Conservation (phyloP, 495 filamentous ascomycete genomes). For the Neurospora sp. region DNA sequence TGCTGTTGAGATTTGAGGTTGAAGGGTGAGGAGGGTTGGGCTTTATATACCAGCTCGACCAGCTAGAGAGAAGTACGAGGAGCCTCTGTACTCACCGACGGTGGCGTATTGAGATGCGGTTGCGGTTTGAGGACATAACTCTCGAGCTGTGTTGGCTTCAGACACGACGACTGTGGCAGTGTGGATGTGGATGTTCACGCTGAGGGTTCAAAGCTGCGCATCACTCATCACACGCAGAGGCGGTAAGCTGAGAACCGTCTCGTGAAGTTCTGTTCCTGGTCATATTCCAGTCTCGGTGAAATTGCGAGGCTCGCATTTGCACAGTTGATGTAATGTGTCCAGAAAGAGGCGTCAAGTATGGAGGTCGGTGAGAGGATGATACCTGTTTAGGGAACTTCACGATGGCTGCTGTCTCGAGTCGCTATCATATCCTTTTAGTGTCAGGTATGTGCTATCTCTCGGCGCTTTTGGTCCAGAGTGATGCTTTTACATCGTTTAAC, state of each 20-base stretch:
- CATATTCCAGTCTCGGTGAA: neutral
- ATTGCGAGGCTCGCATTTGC: neutral
- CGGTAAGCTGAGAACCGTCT: neutral
- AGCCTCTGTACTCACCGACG: neutral
- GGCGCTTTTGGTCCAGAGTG: no score
- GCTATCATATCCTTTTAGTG: no score
- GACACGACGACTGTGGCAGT: neutral
- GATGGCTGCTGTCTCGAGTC: neutral
- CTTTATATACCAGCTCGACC: neutral
- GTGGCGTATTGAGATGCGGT: neutral
- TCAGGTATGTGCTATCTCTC: no score
- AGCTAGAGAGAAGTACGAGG: neutral
- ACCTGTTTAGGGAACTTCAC: neutral
- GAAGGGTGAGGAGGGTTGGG: neutral
- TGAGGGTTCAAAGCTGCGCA: no score
- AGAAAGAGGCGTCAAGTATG: no score
- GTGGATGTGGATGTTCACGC: neutral
- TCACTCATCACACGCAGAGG: neutral
- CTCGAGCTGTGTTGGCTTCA: neutral
- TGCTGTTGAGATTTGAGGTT: neutral
- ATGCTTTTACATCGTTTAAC: no score
- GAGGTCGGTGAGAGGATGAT: neutral
- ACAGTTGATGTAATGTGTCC: no score
- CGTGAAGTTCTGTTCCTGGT: neutral
- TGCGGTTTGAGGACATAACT: neutral